phyloP scores from a whole-genome alignment of 176 grass and related monocot species.

The Otatea glauca region DNA sequence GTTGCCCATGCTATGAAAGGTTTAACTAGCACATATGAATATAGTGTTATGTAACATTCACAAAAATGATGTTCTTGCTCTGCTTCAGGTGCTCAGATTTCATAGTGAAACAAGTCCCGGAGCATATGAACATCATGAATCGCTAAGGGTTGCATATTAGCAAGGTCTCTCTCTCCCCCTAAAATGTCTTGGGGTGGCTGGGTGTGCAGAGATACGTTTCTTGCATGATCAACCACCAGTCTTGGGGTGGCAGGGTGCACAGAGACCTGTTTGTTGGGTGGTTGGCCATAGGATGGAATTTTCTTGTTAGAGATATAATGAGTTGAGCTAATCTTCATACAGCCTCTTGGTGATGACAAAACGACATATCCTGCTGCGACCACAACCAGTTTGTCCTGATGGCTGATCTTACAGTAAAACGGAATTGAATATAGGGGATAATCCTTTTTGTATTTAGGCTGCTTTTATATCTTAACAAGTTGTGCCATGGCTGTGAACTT shows the following conservation, averaged over 20 bases:
- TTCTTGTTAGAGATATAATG: neutral
- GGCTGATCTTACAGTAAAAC: neutral
- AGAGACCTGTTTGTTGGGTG: neutral
- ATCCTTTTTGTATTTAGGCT: neutral
- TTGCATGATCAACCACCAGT: neutral
- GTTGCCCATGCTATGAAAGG: neutral
- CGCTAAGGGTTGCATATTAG: neutral
- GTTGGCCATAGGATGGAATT: neutral
- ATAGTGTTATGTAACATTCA: neutral
- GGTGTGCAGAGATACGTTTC: neutral
- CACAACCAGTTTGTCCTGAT: constrained; percentile 1
- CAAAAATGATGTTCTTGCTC: neutral
- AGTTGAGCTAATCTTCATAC: neutral
- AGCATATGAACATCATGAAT: constrained; percentile 15
- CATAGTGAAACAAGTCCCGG: neutral
- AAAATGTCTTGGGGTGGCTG: neutral
- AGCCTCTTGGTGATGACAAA: neutral
- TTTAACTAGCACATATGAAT: neutral
- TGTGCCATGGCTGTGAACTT: neutral
- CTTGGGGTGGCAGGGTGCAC: neutral
- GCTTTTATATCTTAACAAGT: neutral
- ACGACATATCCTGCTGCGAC: constrained; percentile 1
- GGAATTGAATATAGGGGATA: neutral
- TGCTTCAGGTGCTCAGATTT: constrained; percentile 19
- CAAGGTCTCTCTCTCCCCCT: neutral